Conservation (phyloP, 148 eudicot species). For the Fallopia convolvulus region DNA sequence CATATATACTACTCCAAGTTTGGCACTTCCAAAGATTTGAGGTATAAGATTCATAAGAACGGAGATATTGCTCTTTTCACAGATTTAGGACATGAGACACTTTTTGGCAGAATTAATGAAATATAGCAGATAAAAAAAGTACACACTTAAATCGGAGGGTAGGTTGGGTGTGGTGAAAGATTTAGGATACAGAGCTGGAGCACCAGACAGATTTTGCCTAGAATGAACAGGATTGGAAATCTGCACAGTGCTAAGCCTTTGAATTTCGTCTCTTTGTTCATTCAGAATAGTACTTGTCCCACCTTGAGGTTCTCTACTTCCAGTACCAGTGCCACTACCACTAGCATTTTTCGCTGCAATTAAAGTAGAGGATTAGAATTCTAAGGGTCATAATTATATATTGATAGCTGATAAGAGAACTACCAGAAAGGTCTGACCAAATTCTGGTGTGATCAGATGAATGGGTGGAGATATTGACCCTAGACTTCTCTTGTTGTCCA, state of each 20-base stretch:
- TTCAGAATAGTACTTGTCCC: constrained; percentile 34
- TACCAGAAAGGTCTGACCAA: constrained; percentile 96
- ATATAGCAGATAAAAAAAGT: not conserved
- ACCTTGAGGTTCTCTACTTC: constrained; percentile 34
- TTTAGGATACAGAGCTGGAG: constrained; percentile 46
- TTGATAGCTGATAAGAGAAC: not conserved
- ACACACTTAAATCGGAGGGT: not conserved
- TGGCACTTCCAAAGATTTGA: not conserved
- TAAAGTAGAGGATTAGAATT: constrained; percentile 27
- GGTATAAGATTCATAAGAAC: not conserved
- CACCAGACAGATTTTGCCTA: constrained; percentile 28
- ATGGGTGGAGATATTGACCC: constrained; percentile 50
- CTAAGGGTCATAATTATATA: not conserved
- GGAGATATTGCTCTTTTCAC: not conserved
- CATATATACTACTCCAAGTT: not conserved
- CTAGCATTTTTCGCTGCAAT: constrained; percentile 55
- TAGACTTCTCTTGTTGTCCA: constrained; percentile 39
- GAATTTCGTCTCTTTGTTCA: constrained; percentile 52
- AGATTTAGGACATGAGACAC: not conserved
- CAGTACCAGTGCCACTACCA: constrained; percentile 36
- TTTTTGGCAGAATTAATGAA: not conserved
- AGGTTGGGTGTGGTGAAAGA: constrained; percentile 9
- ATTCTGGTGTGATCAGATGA: constrained; percentile 89
- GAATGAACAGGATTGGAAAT: constrained; percentile 52
- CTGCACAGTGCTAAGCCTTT: constrained; percentile 53